phyloP scores from a whole-genome alignment of 352 stramenopile genomes.

The Phytophthora nicotianae region DNA sequence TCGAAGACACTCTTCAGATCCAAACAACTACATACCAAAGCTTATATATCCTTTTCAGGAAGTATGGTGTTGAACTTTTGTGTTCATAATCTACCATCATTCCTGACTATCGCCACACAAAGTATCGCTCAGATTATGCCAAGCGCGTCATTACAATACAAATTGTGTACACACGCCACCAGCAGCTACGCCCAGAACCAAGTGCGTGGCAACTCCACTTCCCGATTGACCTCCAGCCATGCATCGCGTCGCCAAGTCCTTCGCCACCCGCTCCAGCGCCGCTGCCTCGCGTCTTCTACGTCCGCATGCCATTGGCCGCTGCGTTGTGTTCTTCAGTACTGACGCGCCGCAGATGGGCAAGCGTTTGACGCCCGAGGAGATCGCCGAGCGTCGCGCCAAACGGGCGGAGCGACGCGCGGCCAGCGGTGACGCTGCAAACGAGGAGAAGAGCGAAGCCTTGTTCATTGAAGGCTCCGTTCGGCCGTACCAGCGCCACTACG shows the following conservation, averaged over 20 bases:
- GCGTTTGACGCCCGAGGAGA: constrained; percentile 35
- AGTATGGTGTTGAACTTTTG: no score
- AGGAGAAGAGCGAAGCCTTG: constrained; percentile 29
- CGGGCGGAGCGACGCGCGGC: constrained; percentile 23
- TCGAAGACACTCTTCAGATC: no score
- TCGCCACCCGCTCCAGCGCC: constrained; percentile 6
- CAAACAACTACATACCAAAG: no score
- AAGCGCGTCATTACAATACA: neutral
- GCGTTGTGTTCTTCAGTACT: constrained; percentile 22
- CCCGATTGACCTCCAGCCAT: constrained; percentile 13
- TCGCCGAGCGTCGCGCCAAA: constrained; percentile 37
- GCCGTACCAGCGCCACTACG: constrained; percentile 60
- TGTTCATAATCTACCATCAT: constrained; percentile 26
- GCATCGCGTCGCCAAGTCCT: constrained; percentile 18
- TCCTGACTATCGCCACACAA: constrained; percentile 20
- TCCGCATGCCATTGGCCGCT: constrained; percentile 5
- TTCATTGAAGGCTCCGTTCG: constrained; percentile 67
- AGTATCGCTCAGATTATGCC: constrained; percentile 8
- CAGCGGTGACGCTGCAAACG: constrained; percentile 1
- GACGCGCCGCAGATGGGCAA: constrained; percentile 25
- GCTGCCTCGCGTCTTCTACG: constrained; percentile 1
- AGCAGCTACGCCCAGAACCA: constrained; percentile 12
- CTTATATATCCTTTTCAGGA: no score
- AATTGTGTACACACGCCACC: constrained; percentile 13
- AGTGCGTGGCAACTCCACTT: constrained; percentile 11